Evolutionary conservation across 78 protist genomes (phyloP).

Genomic region (Guillardia theta): DNA sequence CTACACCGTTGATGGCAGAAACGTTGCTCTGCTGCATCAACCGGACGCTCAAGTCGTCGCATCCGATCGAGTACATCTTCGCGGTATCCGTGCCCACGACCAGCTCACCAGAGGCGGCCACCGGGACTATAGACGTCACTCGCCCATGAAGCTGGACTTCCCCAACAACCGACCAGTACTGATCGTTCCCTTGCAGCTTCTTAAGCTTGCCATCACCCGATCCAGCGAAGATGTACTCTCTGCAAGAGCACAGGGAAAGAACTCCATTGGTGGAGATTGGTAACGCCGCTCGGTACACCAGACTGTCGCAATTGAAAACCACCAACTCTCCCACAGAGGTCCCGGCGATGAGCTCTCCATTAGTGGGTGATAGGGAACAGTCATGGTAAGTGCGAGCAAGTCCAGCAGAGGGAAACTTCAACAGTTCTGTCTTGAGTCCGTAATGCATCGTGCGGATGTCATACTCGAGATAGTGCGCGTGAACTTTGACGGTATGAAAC

Average conservation of each 20-base stretch:
- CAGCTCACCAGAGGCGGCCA: background rate
- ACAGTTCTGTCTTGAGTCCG: background rate
- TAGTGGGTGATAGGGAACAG: background rate
- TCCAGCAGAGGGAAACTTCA: conserved; percentile 28
- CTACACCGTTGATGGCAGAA: background rate
- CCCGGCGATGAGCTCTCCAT: background rate
- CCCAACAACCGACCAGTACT: background rate
- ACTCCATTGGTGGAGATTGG: conserved; percentile 17
- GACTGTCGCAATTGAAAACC: conserved; percentile 8
- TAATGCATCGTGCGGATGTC: background rate
- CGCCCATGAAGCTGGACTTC: conserved; percentile 17
- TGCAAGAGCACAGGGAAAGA: background rate
- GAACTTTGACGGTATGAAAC: background rate
- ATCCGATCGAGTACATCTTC: background rate
- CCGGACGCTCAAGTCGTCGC: background rate
- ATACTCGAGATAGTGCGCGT: conserved; percentile 34
- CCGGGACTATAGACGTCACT: background rate
- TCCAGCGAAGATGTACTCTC: background rate
- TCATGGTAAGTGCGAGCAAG: background rate
- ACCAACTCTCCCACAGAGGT: conserved; percentile 19
- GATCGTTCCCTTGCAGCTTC: conserved; percentile 23
- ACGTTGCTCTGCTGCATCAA: conserved; percentile 17
- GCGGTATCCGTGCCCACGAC: conserved; percentile 25
- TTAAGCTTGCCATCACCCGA: conserved; percentile 33
- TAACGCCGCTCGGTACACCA: conserved; percentile 11